These are phyloP conservation scores for Pistacia atlantica DNA, from an alignment of 345 rosid species.

Conservation along the genomic window DNA sequence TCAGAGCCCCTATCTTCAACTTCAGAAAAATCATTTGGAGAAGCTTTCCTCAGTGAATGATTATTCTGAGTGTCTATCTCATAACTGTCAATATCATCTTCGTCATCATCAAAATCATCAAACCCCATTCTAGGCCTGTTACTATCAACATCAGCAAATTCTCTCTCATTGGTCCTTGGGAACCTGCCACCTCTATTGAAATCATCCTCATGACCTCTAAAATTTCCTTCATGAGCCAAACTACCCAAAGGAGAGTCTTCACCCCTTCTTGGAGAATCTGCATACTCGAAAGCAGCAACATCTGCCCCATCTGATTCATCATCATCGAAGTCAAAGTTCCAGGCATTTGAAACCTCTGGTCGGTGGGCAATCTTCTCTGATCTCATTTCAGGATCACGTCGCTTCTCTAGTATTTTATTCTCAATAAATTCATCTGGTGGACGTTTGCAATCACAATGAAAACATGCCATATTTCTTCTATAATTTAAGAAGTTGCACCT, in stretches of 20 bases:
- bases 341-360: constrained; percentile 75
- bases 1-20: constrained; percentile 37
- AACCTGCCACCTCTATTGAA: constrained; percentile 33
- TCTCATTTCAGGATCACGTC: constrained; percentile 43
- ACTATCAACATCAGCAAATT: constrained; percentile 43
- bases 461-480: constrained; percentile 89
- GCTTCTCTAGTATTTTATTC: constrained; percentile 54
- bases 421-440: constrained; percentile 75
- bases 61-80: constrained; percentile 62
- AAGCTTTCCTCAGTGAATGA: constrained; percentile 36
- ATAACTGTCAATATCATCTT: constrained; percentile 85
- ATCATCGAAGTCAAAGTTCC: constrained; percentile 98
- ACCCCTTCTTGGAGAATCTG: constrained; percentile 53
- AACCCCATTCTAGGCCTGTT: constrained; percentile 60
- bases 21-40: constrained; percentile 47
- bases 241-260: constrained; percentile 30
- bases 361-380: constrained; percentile 45
- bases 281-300: constrained; percentile 90
- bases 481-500: constrained; percentile 98
- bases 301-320: constrained; percentile 98
- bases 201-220: constrained; percentile 43
- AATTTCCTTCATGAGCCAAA: constrained; percentile 29
- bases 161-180: constrained; percentile 31
- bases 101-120: constrained; percentile 87
- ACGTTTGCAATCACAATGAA: constrained; percentile 97